Evolutionary conservation across 768 basidiomycete species (phyloP).

Genomic region (Amylocystis lapponica): DNA sequence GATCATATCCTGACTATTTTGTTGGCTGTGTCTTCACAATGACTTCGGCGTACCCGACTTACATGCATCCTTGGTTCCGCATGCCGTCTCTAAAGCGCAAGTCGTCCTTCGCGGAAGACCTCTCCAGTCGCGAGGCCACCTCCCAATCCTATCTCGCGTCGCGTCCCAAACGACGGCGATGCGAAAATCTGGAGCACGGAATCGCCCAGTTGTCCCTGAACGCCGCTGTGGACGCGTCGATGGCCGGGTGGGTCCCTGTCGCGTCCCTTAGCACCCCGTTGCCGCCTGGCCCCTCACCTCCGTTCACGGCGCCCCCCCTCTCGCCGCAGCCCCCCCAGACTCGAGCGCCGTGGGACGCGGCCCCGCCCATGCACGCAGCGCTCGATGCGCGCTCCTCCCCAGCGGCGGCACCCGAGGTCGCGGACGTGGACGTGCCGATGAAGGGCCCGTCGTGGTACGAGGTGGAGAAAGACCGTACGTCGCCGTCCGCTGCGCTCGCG

Average conservation of each 20-base stretch:
- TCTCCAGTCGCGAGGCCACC: constrained; percentile 7
- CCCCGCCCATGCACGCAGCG: constrained; percentile 12
- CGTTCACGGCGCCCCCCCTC: neutral
- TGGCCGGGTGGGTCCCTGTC: neutral
- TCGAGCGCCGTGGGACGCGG: constrained; percentile 1
- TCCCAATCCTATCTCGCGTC: constrained; percentile 2
- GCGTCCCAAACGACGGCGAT: constrained; percentile 40
- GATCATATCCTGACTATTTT: neutral
- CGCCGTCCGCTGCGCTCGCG: constrained; percentile 6
- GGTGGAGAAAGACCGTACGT: constrained; percentile 63
- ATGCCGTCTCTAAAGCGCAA: constrained; percentile 38
- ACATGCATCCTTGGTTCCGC: constrained; percentile 40
- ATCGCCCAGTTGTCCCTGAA: constrained; percentile 45
- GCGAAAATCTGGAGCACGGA: constrained; percentile 46
- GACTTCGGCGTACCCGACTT: constrained; percentile 29
- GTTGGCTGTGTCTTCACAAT: constrained; percentile 19
- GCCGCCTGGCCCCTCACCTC: neutral
- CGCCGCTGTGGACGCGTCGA: neutral
- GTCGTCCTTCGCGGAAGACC: constrained; percentile 14
- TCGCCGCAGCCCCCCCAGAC: neutral
- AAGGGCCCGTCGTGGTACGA: constrained; percentile 61
- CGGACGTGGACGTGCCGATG: constrained; percentile 54
- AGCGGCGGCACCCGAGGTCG: constrained; percentile 18
- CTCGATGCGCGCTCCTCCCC: constrained; percentile 40
- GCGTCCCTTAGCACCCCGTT: too few species aligned